A percentile compares a stretch with the other conserved stretches of the same genome.
These are phyloP conservation scores for Ophiostoma fasciatum DNA, from an alignment of 2,329 filamentous ascomycete species.

Conservation along the genomic window DNA sequence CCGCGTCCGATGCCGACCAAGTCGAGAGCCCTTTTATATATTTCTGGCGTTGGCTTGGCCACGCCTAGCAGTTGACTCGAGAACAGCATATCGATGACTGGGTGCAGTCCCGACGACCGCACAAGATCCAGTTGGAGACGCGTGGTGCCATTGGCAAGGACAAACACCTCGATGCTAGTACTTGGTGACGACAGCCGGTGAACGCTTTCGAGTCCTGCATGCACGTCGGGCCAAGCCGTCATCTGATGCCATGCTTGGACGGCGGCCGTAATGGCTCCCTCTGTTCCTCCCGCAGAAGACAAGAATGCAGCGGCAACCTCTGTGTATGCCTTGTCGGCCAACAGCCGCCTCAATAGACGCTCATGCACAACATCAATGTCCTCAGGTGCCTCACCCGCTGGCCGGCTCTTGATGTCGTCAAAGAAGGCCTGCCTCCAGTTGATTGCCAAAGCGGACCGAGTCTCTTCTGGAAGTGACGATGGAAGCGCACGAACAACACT, in stretches of 20 bases:
- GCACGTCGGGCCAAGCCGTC: neutral
- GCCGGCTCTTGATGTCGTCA: slow-evolving; percentile 24
- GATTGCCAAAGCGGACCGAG: slow-evolving; percentile 27
- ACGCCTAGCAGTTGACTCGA: slow-evolving; percentile 34
- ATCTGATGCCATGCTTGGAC: too few species aligned
- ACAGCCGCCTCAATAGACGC: slow-evolving; percentile 19
- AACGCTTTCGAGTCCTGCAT: neutral
- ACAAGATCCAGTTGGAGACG: slow-evolving; percentile 38
- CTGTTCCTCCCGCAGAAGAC: too few species aligned
- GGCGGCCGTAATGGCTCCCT: too few species aligned
- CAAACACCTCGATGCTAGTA: neutral
- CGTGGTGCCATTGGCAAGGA: slow-evolving; percentile 5
- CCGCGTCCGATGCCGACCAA: slow-evolving; percentile 23
- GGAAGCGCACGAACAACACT: slow-evolving; percentile 23
- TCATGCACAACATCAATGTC: slow-evolving; percentile 36
- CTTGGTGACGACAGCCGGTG: neutral
- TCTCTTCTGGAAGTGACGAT: slow-evolving; percentile 15
- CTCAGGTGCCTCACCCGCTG: slow-evolving; percentile 22
- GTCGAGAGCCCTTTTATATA: slow-evolving; percentile 29
- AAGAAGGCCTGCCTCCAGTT: slow-evolving; percentile 37
- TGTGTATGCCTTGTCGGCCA: too few species aligned
- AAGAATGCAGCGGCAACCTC: too few species aligned
- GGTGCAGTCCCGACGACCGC: slow-evolving; percentile 26
- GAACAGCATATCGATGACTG: slow-evolving; percentile 33
- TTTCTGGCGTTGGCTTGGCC: slow-evolving; percentile 32